Evolutionary conservation across 441 rosid genomes (phyloP), one percentile per base, ranked within the genome.

Genomic region (Eutrema salsugineum): DNA sequence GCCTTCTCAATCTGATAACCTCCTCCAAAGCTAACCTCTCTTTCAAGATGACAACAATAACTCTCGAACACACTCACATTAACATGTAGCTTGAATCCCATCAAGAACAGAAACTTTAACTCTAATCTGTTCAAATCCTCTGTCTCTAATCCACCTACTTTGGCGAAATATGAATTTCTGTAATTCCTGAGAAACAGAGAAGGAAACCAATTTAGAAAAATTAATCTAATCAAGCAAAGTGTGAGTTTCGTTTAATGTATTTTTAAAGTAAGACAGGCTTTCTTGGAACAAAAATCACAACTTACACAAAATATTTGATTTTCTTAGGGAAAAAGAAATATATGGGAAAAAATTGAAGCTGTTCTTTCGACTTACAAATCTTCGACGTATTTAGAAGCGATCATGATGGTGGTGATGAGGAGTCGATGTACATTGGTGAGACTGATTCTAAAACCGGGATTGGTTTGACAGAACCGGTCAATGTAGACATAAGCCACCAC

Each of bases 11-110:
- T 90, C 9, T 90, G 97, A 70, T 89, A 90, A 3, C 96, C 95
- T 54, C 99, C 97, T 47, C 93, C 97, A 24, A 84, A 73, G 68
- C 94, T 80, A 17, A 87, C 97, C 78, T 90, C 99, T 71, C 99
- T 87, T 54, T 91, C 97, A 38, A 94, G 63, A 73, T 94, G 97
- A 63, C 87, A 75, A 59, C 97, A 91, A 10, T 94, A 94, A 63
- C 99, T 90, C 85, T 90, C 93, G 59, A 90, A 94, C 49, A 90
- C 97, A 40, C 91, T 84, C 38, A 90, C 86, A 75, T 88, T 94
- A 36, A 94, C 99, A 77, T 91, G 96, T 72, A 94, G 44, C 53
- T 83, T 91, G 81, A 94, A 94, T n/a, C 91, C 91, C 90, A 90
- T 83, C 86, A 83, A 63, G 87, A 94, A 94, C 80, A 90, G 60